A percentile compares a stretch with the other conserved stretches of the same genome.
These are phyloP conservation scores for Hibiscus tridactylites DNA, from an alignment of 345 rosid species.

Conservation along the genomic window DNA sequence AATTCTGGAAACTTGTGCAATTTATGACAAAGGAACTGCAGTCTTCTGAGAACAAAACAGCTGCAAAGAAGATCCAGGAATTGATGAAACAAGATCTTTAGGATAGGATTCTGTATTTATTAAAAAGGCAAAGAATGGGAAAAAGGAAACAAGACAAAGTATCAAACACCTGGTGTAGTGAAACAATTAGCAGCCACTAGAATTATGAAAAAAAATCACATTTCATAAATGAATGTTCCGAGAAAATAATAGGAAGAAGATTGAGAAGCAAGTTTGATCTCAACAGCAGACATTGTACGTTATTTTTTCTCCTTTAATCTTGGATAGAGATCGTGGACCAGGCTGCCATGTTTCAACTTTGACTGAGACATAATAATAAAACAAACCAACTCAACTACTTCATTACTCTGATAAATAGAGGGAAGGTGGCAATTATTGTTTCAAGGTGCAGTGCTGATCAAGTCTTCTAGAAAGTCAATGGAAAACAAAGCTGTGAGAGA, in stretches of 20 bases:
- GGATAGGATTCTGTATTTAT: background rate
- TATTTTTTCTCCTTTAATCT: background rate
- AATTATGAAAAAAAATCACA: background rate
- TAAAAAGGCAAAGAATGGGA: background rate
- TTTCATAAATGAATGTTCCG: background rate
- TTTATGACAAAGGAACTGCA: background rate
- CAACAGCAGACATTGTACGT: background rate
- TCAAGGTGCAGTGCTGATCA: slow-evolving; percentile 13
- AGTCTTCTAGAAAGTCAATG: slow-evolving; percentile 30
- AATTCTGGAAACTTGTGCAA: too few species aligned
- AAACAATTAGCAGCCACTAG: background rate
- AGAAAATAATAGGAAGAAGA: background rate
- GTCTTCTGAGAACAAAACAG: background rate
- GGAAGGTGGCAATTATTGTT: background rate
- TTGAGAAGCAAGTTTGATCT: background rate
- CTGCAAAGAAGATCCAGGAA: background rate
- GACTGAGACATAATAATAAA: slow-evolving; percentile 23
- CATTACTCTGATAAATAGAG: background rate
- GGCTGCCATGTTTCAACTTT: slow-evolving; percentile 19
- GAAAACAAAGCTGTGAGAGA: background rate
- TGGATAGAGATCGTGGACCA: slow-evolving; percentile 3
- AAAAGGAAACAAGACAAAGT: background rate
- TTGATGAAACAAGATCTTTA: slow-evolving; percentile 1
- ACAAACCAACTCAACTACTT: slow-evolving; percentile 22
- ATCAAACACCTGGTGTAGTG: background rate